Percentiles rank a stretch among this genome's conserved stretches.
Conservation (phyloP, 345 rosid genomes). For the Eucalyptus sp. region DNA sequence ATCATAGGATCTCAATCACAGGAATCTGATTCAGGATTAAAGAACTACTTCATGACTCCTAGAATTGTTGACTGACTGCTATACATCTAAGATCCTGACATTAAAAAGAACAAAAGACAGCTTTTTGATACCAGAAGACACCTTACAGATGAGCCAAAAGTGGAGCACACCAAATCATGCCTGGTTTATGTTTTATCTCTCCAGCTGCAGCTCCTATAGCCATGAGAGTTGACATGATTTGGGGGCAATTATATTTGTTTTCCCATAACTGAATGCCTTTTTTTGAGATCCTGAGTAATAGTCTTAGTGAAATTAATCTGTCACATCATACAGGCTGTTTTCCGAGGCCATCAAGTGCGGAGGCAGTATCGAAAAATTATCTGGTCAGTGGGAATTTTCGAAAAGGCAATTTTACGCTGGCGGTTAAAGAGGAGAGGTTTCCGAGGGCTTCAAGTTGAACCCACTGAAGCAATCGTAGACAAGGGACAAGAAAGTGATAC, state of each 20-base stretch:
- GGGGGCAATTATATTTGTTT: not conserved
- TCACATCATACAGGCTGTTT: slow-evolving; percentile 50
- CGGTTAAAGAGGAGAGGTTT: slow-evolving; percentile 78
- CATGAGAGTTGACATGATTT: not conserved
- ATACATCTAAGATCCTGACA: not conserved
- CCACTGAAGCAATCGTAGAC: slow-evolving; percentile 8
- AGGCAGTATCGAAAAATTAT: slow-evolving; percentile 65
- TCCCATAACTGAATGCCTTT: not conserved
- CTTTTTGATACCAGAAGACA: not conserved
- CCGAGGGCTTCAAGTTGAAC: slow-evolving; percentile 62
- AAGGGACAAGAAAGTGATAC: slow-evolving; percentile 20
- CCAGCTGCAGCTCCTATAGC: not conserved
- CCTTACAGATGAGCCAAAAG: not conserved
- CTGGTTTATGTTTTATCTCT: not conserved
- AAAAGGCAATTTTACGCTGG: slow-evolving; percentile 89
- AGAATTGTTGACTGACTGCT: not conserved
- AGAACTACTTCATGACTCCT: not conserved
- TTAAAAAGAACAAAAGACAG: not conserved
- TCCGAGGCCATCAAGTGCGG: slow-evolving; percentile 79
- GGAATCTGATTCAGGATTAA: not conserved
- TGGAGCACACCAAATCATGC: not conserved
- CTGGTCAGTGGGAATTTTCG: slow-evolving; percentile 93
- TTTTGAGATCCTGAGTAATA: not conserved
- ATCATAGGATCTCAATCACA: not conserved
- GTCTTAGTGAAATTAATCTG: not conserved